These are phyloP conservation scores for Paramecium pentaurelia DNA, from an alignment of 73 alveolate genomes.

Conservation along the genomic window DNA sequence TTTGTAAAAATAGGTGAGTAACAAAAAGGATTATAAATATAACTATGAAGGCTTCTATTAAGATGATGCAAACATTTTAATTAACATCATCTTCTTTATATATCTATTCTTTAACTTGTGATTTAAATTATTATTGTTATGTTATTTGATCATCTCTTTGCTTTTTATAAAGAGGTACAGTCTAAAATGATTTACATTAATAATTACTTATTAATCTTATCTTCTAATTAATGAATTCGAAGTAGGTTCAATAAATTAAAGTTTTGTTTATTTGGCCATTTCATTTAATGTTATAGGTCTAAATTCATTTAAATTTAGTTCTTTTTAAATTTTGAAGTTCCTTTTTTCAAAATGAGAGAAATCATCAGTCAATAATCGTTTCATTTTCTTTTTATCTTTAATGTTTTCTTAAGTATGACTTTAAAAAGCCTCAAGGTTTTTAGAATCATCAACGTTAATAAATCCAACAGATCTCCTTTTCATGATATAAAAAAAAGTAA, in stretches of 20 bases:
- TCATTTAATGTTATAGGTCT: not conserved
- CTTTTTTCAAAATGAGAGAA: not conserved
- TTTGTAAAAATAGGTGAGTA: not conserved
- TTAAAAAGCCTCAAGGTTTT: not conserved
- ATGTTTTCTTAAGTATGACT: not conserved
- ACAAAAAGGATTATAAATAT: not conserved
- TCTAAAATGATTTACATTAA: not conserved
- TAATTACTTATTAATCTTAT: not conserved
- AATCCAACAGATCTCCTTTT: not conserved
- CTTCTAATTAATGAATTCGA: not conserved
- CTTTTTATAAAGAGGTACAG: not conserved
- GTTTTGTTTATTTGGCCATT: not conserved
- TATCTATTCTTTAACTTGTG: not conserved
- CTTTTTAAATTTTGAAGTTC: not conserved
- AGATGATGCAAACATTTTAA: not conserved
- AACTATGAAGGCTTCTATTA: not conserved
- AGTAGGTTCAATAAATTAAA: not conserved
- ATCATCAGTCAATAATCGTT: not conserved
- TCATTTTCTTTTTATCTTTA: not conserved
- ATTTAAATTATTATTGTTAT: not conserved
- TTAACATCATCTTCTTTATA: not conserved
- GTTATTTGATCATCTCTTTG: not conserved
- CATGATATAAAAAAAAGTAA: not conserved
- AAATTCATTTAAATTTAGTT: not conserved
- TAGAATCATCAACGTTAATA: not conserved